phyloP scores from a whole-genome alignment of 1,139 yeast species.

The Spathaspora sp. region DNA sequence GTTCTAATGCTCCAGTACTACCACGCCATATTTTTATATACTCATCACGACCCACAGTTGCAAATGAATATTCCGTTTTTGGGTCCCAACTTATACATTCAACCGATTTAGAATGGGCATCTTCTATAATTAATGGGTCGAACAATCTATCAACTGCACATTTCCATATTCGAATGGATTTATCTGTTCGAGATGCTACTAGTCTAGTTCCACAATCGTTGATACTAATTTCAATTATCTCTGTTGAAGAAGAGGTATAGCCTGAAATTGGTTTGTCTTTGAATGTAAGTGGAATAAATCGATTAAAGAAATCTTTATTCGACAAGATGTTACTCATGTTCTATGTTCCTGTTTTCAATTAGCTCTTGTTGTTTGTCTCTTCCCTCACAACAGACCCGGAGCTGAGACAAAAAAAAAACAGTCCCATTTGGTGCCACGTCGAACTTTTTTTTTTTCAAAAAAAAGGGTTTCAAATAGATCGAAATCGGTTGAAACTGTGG shows the following conservation, averaged over 20 bases:
- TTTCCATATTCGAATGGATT: conserved; percentile 45
- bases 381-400: background rate
- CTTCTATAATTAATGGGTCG: conserved; percentile 39
- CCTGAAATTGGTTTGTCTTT: conserved; percentile 32
- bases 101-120: conserved; percentile 48
- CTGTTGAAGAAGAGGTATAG: conserved; percentile 23
- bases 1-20: conserved; percentile 33
- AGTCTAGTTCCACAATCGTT: conserved; percentile 45
- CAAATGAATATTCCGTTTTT: conserved; percentile 47
- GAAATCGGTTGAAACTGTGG: no score
- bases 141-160: conserved; percentile 26
- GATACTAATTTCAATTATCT: conserved; percentile 30
- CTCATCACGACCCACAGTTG: conserved; percentile 59
- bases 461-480: no score
- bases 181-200: conserved; percentile 48
- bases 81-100: conserved; percentile 65
- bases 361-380: background rate
- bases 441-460: no score
- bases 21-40: conserved; percentile 59
- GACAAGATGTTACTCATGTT: background rate
- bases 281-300: conserved; percentile 20
- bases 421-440: background rate
- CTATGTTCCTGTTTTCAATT: background rate
- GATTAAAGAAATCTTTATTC: conserved; percentile 23
- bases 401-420: background rate